Evolutionary conservation across 2,329 filamentous ascomycete species (phyloP), one percentile per base, ranked within the genome.

Genomic region (Fusarium ramigenum): DNA sequence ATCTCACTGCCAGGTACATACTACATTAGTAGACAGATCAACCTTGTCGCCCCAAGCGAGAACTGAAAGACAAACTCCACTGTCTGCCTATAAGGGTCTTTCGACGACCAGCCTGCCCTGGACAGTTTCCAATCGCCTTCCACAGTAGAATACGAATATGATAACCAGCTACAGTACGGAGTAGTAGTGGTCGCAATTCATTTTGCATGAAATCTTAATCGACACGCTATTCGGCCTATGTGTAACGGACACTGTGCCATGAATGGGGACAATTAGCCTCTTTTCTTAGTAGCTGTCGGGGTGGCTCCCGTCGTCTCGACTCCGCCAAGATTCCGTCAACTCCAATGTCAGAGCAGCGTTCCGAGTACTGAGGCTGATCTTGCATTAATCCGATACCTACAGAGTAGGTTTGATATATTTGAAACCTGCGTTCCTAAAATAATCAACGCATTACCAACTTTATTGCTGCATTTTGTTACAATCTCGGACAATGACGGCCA

Each of bases 201-300:
- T 58, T 50, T 62, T 72, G 62, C 58, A 63, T 68, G 46, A 52
- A 71, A 60, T 59, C 52, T 60, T 40, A 46, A 56, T 49, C 40
- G 40, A 54, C 58, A 34, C 46, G 44, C 40, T 60, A 50, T 37
- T 37, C 18, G 49, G 23, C 47, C 25, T 69, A 59, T 60, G 42
- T 52, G 32, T 56, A 67, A 70, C 63, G 57, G 63, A 61, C 68
- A 77, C 69, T 77, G 73, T 76, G 60, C 64, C 49, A 70, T 54
- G 58, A 65, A 63, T 53, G 58, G 40, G 39, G 60, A 71, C 62
- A 59, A 67, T 74, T 72, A 71, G 75, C 67, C 63, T 60, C 49
- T 52, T 44, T 68, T 47, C 32, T 59, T 64, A 47, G 43, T 59
- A 59, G 39, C 52, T 59, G 44, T 44, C 46, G 47, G 58, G 36